phyloP scores from a whole-genome alignment of 768 basidiomycete genomes.

The Phlegmacium glaucopus region DNA sequence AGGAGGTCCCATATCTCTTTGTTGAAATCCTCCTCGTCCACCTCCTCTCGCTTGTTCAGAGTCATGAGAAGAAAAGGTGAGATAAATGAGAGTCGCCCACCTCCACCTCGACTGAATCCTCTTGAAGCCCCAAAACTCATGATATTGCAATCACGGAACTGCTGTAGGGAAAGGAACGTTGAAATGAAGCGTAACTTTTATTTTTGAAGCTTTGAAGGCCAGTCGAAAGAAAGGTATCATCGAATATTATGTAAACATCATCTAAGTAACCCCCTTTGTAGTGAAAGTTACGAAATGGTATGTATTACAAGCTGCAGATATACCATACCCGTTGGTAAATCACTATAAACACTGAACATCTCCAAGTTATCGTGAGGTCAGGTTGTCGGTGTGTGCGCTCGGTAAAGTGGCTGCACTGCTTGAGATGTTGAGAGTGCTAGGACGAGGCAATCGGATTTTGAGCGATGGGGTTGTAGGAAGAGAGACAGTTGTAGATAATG shows the following conservation, averaged over 20 bases:
- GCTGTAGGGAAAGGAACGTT: too few species aligned
- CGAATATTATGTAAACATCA: too few species aligned
- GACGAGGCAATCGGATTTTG: conserved; percentile 52
- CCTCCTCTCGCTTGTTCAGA: conserved; percentile 47
- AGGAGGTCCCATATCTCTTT: conserved; percentile 75
- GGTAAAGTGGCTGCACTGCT: conserved; percentile 12
- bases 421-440: conserved; percentile 28
- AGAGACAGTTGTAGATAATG: conserved; percentile 20
- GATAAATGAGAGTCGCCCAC: conserved; percentile 19
- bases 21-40: conserved; percentile 68
- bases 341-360: background rate
- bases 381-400: conserved; percentile 13
- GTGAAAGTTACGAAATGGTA: too few species aligned
- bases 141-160: background rate
- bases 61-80: conserved; percentile 1
- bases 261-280: too few species aligned
- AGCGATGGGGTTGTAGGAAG: conserved; percentile 43
- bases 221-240: too few species aligned
- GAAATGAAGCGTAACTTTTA: too few species aligned
- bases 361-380: conserved; percentile 13
- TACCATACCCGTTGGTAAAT: too few species aligned
- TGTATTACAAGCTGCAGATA: too few species aligned
- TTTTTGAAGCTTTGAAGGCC: too few species aligned
- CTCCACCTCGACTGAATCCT: conserved; percentile 55
- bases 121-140: conserved; percentile 46